Conservation (phyloP, 73 alveolate genomes). For the Effrenium voratum region DNA sequence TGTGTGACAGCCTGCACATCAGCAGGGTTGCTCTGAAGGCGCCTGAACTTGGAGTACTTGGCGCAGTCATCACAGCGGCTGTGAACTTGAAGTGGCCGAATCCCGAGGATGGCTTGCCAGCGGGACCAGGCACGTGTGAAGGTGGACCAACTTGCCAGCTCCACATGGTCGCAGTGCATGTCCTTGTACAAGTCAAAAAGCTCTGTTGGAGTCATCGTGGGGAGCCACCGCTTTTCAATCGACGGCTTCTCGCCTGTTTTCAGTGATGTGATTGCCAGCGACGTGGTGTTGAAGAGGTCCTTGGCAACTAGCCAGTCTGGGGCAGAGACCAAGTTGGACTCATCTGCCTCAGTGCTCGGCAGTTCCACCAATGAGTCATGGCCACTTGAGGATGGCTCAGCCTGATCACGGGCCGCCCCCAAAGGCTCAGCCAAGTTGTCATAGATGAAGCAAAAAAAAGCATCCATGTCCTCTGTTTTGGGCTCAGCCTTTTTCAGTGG, state of each 20-base stretch:
- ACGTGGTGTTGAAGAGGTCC: background rate
- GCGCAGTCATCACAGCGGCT: constrained; percentile 58
- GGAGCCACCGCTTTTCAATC: constrained; percentile 29
- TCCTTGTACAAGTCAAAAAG: constrained; percentile 41
- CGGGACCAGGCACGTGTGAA: background rate
- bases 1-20: constrained; percentile 13
- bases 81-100: background rate
- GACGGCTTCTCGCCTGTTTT: background rate
- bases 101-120: background rate
- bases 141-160: background rate
- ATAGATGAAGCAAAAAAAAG: background rate
- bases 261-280: background rate
- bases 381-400: no score
- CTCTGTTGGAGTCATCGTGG: constrained; percentile 25
- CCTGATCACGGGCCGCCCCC: background rate
- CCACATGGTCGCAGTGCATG: background rate
- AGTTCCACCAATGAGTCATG: no score
- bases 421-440: constrained; percentile 11
- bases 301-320: background rate
- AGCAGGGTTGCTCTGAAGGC: background rate
- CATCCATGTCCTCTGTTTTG: background rate
- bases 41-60: background rate
- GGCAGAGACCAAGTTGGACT: background rate
- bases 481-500: background rate
- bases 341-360: no score